Conservation (phyloP, 148 eudicot species). For the Rhododendron ferrugineum region DNA sequence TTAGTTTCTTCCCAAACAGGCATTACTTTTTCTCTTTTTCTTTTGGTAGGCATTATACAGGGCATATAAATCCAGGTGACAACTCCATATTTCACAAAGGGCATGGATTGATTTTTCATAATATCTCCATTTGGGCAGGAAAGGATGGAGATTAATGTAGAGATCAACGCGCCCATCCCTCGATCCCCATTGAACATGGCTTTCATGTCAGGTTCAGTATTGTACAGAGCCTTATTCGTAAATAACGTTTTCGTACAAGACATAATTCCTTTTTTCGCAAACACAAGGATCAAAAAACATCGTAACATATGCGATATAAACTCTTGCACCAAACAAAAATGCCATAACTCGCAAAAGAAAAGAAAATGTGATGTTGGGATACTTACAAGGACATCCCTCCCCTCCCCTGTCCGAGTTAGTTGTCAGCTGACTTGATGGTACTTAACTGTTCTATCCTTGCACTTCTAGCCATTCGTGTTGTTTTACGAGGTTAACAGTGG, state of each 20-base stretch:
- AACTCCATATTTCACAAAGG: slow-evolving; percentile 10
- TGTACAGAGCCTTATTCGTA: slow-evolving; percentile 48
- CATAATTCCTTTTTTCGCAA: slow-evolving; percentile 1
- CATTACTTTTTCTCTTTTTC: not conserved
- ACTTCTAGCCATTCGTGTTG: not conserved
- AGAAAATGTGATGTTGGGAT: not conserved
- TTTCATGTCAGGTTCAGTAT: slow-evolving; percentile 74
- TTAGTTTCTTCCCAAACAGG: too few relatives aligned
- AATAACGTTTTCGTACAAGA: slow-evolving; percentile 59
- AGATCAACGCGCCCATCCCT: slow-evolving; percentile 27
- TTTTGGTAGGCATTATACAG: not conserved
- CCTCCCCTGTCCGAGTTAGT: not conserved
- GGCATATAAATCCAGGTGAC: slow-evolving; percentile 10
- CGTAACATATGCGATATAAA: not conserved
- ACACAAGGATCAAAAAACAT: not conserved
- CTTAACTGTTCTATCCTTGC: not conserved
- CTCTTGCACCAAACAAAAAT: not conserved
- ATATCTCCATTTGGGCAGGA: slow-evolving; percentile 50
- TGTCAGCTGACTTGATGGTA: not conserved
- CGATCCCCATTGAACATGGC: slow-evolving; percentile 36
- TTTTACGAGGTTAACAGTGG: not conserved
- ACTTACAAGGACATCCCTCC: not conserved
- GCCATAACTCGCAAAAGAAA: not conserved
- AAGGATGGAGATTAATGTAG: slow-evolving; percentile 38
- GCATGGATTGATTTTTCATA: slow-evolving; percentile 24